Evolutionary conservation across 257 asterid species (phyloP), one percentile per base, ranked within the genome.

Genomic region (Galeopsis tetrahit): DNA sequence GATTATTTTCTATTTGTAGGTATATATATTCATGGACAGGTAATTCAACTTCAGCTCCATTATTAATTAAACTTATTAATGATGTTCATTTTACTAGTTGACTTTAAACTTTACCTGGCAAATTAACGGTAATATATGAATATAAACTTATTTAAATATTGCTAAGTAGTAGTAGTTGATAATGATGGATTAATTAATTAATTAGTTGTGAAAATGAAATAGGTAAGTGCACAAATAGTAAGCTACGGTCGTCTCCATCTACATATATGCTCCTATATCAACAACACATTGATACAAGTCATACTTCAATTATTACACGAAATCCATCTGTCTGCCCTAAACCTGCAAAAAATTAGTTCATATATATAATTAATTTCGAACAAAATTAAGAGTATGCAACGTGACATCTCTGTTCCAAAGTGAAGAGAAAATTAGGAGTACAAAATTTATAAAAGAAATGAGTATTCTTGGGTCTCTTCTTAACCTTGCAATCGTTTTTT

Each of bases 71-170:
- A 49, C 8, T 4, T 4, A 49, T 62, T 52, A 52, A 28, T 10
- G 64, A 31, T 21, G 49, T 31, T 51, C 71, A 55, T 56, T 32
- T 51, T 31, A n/a, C n/a, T n/a, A 55, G 67, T 73, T 73, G 78
- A 65, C 78, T 74, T 74, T 62, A 43, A 7, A 31, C 35, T 13
- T 43, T 28, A 28, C 43, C 7, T 55, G 32, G 1, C n/a, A 70
- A 32, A 32, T 11, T 60, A 61, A 71, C 38, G 33, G 57, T 15
- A 59, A 59, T 49, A 33, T 38, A 60, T 61, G 14, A 35, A 33
- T 38, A 60, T 61, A 38, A 35, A 33, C 67, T 14, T 35, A 39
- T 38, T 63, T 9, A 63, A 63, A 17, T 21, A 21, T 21, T 21
- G 28, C 28, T 21, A 21, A 21, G 28, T 21, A 21, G 28, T 21